Evolutionary conservation across 768 basidiomycete genomes (phyloP).

Genomic region (Pleurotus tuber-regium): DNA sequence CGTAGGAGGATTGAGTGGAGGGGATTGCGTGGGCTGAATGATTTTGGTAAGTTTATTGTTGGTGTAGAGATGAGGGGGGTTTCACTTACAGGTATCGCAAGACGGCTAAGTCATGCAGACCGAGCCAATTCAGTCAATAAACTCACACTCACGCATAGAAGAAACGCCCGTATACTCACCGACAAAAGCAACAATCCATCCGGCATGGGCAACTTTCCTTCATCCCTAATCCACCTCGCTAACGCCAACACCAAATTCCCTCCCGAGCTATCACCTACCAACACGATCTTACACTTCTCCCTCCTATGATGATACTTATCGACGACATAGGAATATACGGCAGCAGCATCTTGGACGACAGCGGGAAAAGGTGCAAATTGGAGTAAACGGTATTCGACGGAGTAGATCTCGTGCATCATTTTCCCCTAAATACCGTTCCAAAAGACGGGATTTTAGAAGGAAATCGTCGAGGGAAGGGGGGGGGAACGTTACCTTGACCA

Average conservation of each 20-base stretch:
- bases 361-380: conserved; percentile 53
- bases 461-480: too few relatives aligned
- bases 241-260: conserved; percentile 52
- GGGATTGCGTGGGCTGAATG: conserved; percentile 45
- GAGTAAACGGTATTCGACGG: conserved; percentile 51
- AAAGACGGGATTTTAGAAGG: too few relatives aligned
- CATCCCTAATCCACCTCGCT: conserved; percentile 52
- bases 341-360: conserved; percentile 49
- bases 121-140: background rate
- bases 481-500: conserved; percentile 45
- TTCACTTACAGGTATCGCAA: conserved; percentile 33
- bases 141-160: too few relatives aligned
- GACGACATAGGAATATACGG: conserved; percentile 49
- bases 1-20: conserved; percentile 43
- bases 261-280: conserved; percentile 55
- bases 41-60: conserved; percentile 12
- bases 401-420: conserved; percentile 32
- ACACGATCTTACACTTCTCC: conserved; percentile 35
- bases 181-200: conserved; percentile 47
- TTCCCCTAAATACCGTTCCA: conserved; percentile 29
- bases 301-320: too few relatives aligned
- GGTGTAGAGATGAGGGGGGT: background rate
- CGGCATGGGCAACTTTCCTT: conserved; percentile 41
- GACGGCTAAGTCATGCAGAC: conserved; percentile 19
- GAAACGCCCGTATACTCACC: conserved; percentile 18